Evolutionary conservation across 805 yeast genomes (phyloP).

Genomic region (Nakazawaea pomicola): DNA sequence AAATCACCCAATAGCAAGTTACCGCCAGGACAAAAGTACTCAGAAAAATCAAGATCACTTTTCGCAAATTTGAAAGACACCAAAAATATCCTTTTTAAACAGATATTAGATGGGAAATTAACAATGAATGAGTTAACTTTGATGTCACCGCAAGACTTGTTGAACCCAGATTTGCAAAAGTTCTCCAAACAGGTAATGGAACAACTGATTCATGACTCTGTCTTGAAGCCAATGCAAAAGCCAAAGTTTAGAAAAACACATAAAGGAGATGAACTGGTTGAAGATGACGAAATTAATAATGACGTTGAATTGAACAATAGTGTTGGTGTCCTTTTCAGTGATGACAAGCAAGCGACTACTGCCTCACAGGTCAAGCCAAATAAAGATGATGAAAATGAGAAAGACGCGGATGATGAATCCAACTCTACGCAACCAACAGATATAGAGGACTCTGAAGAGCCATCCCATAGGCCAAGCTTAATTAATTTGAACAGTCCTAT

Average conservation of each 20-base stretch:
- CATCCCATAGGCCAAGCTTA: conserved; percentile 3
- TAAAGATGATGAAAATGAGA: conserved; percentile 13
- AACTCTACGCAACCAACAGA: conserved; percentile 9
- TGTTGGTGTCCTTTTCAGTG: too few species aligned
- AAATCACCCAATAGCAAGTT: not conserved
- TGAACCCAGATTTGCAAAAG: conserved; percentile 67
- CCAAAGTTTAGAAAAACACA: conserved; percentile 77
- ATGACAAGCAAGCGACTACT: too few species aligned
- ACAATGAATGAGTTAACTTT: conserved; percentile 54
- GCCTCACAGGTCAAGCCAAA: too few species aligned
- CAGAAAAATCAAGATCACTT: conserved; percentile 64
- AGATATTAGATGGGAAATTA: conserved; percentile 50
- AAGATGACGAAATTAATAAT: conserved; percentile 27
- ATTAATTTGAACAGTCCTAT: conserved; percentile 3
- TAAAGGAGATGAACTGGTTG: conserved; percentile 83
- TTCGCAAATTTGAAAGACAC: conserved; percentile 52
- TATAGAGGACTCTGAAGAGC: conserved; percentile 11
- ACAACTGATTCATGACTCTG: conserved; percentile 63
- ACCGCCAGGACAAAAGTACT: conserved; percentile 34
- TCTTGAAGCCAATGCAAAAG: conserved; percentile 52
- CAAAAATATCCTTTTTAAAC: conserved; percentile 55
- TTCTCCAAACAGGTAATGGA: conserved; percentile 68
- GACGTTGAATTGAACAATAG: conserved; percentile 21
- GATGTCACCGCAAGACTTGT: conserved; percentile 68
- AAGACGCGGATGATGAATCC: conserved; percentile 27